phyloP scores from a whole-genome alignment of 495 filamentous ascomycete genomes.

The Thermothielavioides terrestris region DNA sequence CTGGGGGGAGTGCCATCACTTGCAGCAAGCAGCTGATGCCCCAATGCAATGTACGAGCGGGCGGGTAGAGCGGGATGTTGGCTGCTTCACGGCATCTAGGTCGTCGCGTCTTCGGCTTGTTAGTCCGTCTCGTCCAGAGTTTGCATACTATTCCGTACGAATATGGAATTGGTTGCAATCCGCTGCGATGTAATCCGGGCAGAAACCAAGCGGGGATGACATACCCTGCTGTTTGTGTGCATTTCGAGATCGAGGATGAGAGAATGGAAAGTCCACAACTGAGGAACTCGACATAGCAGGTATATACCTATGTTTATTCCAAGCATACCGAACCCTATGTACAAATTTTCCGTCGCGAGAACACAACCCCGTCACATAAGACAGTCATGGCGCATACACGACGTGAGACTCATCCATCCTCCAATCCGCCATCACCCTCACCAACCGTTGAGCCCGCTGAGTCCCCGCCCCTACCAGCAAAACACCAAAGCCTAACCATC shows the following conservation, averaged over 20 bases:
- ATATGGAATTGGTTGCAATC: no score
- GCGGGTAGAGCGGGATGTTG: background rate
- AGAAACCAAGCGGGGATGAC: background rate
- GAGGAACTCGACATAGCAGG: no score
- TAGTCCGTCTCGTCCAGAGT: no score
- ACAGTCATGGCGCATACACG: background rate
- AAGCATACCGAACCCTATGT: background rate
- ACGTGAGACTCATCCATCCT: background rate
- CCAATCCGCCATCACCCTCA: background rate
- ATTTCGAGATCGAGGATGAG: no score
- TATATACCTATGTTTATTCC: background rate
- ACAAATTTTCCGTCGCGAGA: background rate
- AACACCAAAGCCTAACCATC: background rate
- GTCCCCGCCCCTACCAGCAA: background rate
- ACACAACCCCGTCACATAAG: background rate
- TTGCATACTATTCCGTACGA: no score
- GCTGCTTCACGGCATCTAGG: background rate
- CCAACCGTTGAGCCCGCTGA: background rate
- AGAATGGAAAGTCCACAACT: no score
- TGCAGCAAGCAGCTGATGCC: no score
- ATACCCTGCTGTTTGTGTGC: no score
- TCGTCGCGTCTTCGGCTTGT: background rate
- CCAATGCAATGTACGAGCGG: slow-evolving; percentile 7
- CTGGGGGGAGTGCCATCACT: no score
- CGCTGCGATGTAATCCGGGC: background rate